Conservation (phyloP, 441 rosid genomes). For the Oxalis stricta region DNA sequence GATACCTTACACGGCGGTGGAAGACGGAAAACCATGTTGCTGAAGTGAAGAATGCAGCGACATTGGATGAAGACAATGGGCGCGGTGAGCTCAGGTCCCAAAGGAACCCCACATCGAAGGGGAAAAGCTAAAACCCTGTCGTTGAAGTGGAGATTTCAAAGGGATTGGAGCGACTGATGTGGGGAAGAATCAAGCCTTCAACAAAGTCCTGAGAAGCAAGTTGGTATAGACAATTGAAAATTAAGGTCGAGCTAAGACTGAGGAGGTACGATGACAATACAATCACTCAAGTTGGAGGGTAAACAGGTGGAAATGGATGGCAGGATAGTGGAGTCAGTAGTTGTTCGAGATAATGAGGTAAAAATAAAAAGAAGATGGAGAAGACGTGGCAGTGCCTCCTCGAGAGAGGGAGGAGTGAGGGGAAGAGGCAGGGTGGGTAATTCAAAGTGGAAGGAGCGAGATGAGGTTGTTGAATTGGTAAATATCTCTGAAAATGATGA, state of each 20-base stretch:
- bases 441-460: slow-evolving; percentile 7
- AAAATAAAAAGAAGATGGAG: slow-evolving; percentile 13
- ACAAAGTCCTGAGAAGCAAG: no score
- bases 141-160: no score
- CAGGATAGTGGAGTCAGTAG: slow-evolving; percentile 9
- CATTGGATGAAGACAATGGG: no score
- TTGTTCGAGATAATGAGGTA: slow-evolving; percentile 18
- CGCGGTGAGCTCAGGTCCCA: slow-evolving; percentile 8
- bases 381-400: slow-evolving; percentile 9
- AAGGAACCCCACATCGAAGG: slow-evolving; percentile 4
- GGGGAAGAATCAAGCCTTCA: no score
- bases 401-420: slow-evolving; percentile 8
- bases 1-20: no score
- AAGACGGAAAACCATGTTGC: no score
- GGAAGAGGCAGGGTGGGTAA: slow-evolving; percentile 1
- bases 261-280: no score
- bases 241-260: neutral
- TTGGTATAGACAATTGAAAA: slow-evolving; percentile 5
- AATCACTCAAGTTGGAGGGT: neutral
- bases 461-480: no score
- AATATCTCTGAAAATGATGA: no score
- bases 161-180: neutral
- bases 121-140: neutral
- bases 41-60: no score
- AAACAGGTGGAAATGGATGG: neutral